Percentiles rank a stretch among this genome's conserved stretches.
These are phyloP conservation scores for Brassica cretica DNA, from an alignment of 345 rosid genomes.

Conservation along the genomic window DNA sequence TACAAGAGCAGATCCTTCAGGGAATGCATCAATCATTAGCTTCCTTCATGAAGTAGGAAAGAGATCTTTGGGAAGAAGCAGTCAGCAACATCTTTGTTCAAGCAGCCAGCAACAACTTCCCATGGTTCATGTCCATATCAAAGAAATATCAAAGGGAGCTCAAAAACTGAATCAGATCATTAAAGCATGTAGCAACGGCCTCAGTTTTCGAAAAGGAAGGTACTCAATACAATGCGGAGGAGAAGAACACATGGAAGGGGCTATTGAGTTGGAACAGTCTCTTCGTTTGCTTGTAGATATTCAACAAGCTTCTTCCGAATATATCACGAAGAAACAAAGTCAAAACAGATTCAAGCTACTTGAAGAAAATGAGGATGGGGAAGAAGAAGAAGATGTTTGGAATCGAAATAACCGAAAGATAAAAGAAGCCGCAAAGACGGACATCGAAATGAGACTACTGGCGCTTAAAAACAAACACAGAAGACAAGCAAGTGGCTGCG, in stretches of 20 bases:
- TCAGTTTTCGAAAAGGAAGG: conserved; percentile 52
- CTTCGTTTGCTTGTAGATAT: conserved; percentile 74
- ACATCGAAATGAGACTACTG: conserved; percentile 50
- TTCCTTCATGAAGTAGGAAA: conserved; percentile 67
- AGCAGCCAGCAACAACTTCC: conserved; percentile 48
- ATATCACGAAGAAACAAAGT: conserved; percentile 47
- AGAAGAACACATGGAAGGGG: conserved; percentile 73
- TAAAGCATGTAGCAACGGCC: conserved; percentile 63
- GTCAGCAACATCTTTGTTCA: conserved; percentile 36
- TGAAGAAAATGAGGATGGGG: conserved; percentile 61
- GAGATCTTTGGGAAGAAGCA: conserved; percentile 53
- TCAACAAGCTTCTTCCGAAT: conserved; percentile 68
- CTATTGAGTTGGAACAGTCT: conserved; percentile 78
- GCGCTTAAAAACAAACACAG: conserved; percentile 42
- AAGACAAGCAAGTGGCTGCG: conserved; percentile 27
- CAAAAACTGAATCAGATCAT: conserved; percentile 76
- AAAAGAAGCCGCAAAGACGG: conserved; percentile 49
- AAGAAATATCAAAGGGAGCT: conserved; percentile 78
- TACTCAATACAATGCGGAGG: conserved; percentile 76
- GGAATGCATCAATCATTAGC: conserved; percentile 50
- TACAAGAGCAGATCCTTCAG: conserved; percentile 53
- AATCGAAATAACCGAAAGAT: conserved; percentile 37
- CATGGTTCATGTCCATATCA: conserved; percentile 63
- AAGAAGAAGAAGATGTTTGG: conserved; percentile 37
- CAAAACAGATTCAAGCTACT: conserved; percentile 66